phyloP scores from a whole-genome alignment of 768 basidiomycete species.

The Lactifluus volemus region DNA sequence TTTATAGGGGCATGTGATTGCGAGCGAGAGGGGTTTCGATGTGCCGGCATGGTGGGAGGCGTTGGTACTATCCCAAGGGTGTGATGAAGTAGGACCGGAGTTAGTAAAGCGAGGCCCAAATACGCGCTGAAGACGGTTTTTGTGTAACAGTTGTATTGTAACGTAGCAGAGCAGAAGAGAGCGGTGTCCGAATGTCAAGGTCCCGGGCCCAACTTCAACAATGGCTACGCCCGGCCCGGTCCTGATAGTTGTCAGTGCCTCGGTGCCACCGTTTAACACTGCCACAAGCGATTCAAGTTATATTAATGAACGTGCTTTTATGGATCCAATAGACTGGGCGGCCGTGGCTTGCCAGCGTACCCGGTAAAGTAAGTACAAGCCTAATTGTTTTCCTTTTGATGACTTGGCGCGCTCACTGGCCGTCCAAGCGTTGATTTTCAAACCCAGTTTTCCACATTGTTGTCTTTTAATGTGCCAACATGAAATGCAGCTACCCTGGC shows the following conservation, averaged over 20 bases:
- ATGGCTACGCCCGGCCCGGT: too few relatives aligned
- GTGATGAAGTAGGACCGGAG: background rate
- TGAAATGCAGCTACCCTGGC: background rate
- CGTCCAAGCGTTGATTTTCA: background rate
- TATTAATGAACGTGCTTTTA: too few relatives aligned
- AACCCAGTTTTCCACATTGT: background rate
- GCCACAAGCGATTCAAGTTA: too few relatives aligned
- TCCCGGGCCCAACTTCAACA: too few relatives aligned
- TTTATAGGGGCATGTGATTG: background rate
- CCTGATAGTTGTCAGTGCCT: too few relatives aligned
- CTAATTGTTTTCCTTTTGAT: background rate
- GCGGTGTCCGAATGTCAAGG: too few relatives aligned
- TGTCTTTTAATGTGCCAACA: background rate
- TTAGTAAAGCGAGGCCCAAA: background rate
- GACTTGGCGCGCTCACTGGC: too few relatives aligned
- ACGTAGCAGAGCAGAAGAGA: too few relatives aligned
- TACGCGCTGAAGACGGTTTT: background rate
- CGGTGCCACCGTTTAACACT: too few relatives aligned
- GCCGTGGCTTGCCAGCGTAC: too few relatives aligned
- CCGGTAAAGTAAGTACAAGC: background rate
- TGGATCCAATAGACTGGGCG: too few relatives aligned
- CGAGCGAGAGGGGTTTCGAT: conserved; percentile 4
- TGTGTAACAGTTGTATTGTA: too few relatives aligned
- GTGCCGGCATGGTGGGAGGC: conserved; percentile 2
- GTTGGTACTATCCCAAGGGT: background rate